These are phyloP conservation scores for Castanea crenata DNA, from an alignment of 306 rosid species.

Conservation along the genomic window DNA sequence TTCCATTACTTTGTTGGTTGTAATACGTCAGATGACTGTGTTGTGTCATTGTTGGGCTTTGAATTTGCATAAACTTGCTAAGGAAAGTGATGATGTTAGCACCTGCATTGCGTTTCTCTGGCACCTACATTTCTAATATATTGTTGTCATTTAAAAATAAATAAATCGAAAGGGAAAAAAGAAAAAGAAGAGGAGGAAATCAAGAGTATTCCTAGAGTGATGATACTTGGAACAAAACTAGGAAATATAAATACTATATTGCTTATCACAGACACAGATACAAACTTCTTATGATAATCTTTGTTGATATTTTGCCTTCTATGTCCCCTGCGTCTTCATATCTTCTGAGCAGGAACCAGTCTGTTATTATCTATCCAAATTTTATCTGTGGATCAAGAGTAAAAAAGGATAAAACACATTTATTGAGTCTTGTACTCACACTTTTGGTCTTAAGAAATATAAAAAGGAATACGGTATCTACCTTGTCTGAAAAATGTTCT, in stretches of 20 bases:
- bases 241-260: not conserved
- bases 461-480: not conserved
- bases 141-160: too few relatives aligned
- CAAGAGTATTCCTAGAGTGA: too few relatives aligned
- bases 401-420: not conserved
- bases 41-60: too few relatives aligned
- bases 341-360: not conserved
- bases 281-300: not conserved
- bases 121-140: too few relatives aligned
- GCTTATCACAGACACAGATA: not conserved
- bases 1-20: too few relatives aligned
- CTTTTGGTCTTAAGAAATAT: not conserved
- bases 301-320: not conserved
- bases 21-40: too few relatives aligned
- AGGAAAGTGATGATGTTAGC: too few relatives aligned
- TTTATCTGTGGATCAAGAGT: not conserved
- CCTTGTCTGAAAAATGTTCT: slow-evolving; percentile 88
- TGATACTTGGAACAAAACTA: not conserved
- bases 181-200: too few relatives aligned
- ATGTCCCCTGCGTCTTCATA: not conserved
- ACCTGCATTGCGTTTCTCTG: too few relatives aligned
- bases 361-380: not conserved
- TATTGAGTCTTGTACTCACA: too few relatives aligned
- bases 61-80: too few relatives aligned
- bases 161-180: too few relatives aligned